Conservation (phyloP, 352 stramenopile genomes). For the Phytophthora tubulina region DNA sequence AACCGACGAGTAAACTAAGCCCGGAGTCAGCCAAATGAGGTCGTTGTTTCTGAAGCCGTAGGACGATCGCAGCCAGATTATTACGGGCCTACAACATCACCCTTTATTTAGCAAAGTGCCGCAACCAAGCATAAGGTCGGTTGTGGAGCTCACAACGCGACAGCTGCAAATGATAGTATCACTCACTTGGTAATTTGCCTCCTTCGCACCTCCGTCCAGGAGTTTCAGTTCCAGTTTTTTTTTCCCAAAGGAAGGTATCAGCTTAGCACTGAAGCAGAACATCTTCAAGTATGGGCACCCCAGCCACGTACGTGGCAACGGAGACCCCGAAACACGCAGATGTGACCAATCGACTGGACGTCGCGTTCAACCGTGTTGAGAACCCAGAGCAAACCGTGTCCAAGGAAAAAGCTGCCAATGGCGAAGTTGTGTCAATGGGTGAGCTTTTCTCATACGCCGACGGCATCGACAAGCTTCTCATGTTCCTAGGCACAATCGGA, state of each 20-base stretch:
- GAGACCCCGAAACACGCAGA: slow-evolving; percentile 28
- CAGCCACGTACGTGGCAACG: slow-evolving; percentile 25
- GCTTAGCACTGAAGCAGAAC: background rate
- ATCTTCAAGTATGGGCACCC: slow-evolving; percentile 28
- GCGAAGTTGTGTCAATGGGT: slow-evolving; percentile 52
- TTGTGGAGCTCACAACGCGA: slow-evolving; percentile 7
- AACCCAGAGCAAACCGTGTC: slow-evolving; percentile 9
- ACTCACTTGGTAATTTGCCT: slow-evolving; percentile 29
- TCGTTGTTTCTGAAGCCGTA: slow-evolving; percentile 24
- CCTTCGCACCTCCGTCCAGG: background rate
- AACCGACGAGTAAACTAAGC: background rate
- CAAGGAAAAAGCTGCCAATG: slow-evolving; percentile 37
- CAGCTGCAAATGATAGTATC: slow-evolving; percentile 18
- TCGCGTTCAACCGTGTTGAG: slow-evolving; percentile 36
- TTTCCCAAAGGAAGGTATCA: slow-evolving; percentile 8
- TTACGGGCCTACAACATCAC: slow-evolving; percentile 1
- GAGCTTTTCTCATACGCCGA: slow-evolving; percentile 73
- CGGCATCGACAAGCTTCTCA: slow-evolving; percentile 60
- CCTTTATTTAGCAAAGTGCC: background rate
- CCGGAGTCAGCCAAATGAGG: background rate
- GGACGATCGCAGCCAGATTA: slow-evolving; percentile 34
- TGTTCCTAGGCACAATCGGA: slow-evolving; percentile 57
- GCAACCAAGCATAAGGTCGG: background rate
- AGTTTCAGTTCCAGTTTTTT: slow-evolving; percentile 14
- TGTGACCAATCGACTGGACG: slow-evolving; percentile 40